These are phyloP conservation scores for Epichloe typhina DNA, from an alignment of 2,329 filamentous ascomycete species.

Conservation along the genomic window DNA sequence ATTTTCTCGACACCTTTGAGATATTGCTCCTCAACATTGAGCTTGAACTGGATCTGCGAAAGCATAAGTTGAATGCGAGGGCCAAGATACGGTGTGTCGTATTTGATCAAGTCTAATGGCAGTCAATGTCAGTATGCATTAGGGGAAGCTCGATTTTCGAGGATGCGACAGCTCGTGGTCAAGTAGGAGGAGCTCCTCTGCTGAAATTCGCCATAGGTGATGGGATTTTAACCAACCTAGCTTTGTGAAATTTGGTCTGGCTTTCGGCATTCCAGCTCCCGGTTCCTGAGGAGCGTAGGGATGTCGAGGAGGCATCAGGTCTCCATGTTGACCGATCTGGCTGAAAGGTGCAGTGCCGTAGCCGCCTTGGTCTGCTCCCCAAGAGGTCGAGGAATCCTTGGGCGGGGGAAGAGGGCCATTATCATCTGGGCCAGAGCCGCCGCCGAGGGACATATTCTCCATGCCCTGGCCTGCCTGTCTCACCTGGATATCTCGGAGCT, in stretches of 20 bases:
- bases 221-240: constrained; percentile 50
- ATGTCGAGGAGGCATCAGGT: constrained; percentile 68
- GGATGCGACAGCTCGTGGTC: too few species aligned
- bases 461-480: constrained; percentile 59
- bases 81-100: constrained; percentile 87
- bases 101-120: constrained; percentile 85
- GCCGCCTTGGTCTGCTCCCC: constrained; percentile 39
- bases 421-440: constrained; percentile 24
- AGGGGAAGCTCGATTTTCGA: background rate
- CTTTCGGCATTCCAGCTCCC: constrained; percentile 53
- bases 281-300: constrained; percentile 62
- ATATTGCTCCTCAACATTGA: constrained; percentile 97
- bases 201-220: background rate
- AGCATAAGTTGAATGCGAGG: constrained; percentile 98
- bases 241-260: constrained; percentile 86
- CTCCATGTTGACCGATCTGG: constrained; percentile 50
- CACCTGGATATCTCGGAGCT: constrained; percentile 76
- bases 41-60: constrained; percentile 95
- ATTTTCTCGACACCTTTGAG: constrained; percentile 99
- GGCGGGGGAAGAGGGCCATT: constrained; percentile 48
- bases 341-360: constrained; percentile 45
- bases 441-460: constrained; percentile 51
- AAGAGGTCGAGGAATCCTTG: constrained; percentile 46
- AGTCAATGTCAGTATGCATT: background rate
- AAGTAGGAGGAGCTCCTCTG: background rate